Conservation (phyloP, 805 yeast genomes). For the Myxozyma lipomycoides region DNA sequence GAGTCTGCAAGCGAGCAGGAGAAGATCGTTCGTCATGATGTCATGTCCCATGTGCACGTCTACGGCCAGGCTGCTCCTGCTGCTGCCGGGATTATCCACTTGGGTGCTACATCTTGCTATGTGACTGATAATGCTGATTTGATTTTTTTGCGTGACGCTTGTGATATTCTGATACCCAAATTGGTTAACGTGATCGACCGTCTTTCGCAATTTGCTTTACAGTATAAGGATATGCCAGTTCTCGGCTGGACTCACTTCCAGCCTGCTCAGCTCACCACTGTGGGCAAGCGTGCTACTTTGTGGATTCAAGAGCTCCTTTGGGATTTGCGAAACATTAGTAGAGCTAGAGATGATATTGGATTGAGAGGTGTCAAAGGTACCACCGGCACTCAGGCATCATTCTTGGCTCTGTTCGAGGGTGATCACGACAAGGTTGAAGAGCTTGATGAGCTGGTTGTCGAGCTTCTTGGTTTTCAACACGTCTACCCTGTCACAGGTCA, state of each 20-base stretch:
- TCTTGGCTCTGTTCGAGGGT: slow-evolving; percentile 91
- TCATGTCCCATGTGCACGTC: slow-evolving; percentile 97
- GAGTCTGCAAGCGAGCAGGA: slow-evolving; percentile 86
- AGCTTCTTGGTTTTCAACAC: slow-evolving; percentile 86
- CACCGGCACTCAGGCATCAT: slow-evolving; percentile 98
- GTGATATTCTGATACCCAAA: slow-evolving; percentile 88
- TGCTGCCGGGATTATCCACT: slow-evolving; percentile 96
- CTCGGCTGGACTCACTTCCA: slow-evolving; percentile 99
- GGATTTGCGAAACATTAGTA: slow-evolving; percentile 92
- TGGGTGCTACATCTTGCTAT: slow-evolving; percentile 97
- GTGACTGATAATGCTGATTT: slow-evolving; percentile 98
- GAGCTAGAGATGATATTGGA: slow-evolving; percentile 96
- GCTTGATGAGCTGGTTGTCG: slow-evolving; percentile 86
- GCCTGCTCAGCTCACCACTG: slow-evolving; percentile 98
- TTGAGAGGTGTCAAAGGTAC: slow-evolving; percentile 98
- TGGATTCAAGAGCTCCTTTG: slow-evolving; percentile 97
- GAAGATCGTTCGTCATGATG: slow-evolving; percentile 97
- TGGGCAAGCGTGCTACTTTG: slow-evolving; percentile 95
- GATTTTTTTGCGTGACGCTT: slow-evolving; percentile 92
- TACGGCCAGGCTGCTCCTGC: slow-evolving; percentile 90
- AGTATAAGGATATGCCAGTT: slow-evolving; percentile 92
- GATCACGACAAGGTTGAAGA: slow-evolving; percentile 94
- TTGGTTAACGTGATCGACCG: slow-evolving; percentile 93
- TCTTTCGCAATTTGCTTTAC: slow-evolving; percentile 78
- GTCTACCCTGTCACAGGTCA: slow-evolving; percentile 99